Percentiles rank a stretch among this genome's conserved stretches.
Evolutionary conservation across 179 eudicot species (phyloP).

Genomic region (Beta macrorhiza): DNA sequence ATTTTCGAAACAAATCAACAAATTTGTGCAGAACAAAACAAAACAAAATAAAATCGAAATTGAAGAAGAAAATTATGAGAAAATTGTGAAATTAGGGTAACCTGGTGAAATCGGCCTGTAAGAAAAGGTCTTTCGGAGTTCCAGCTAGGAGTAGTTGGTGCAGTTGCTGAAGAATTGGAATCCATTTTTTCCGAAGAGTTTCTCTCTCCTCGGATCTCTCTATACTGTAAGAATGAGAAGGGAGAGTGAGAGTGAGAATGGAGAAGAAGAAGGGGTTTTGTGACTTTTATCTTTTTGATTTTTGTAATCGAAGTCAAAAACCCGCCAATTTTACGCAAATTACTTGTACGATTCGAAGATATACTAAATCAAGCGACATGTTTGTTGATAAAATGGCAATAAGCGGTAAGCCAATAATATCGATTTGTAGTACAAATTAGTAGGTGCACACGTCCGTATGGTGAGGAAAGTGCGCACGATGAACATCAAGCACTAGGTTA

Average conservation of each 20-base stretch:
- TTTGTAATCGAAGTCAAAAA: not conserved
- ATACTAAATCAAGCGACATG: no score
- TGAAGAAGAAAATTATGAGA: not conserved
- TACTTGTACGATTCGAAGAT: no score
- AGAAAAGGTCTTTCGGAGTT: slow-evolving; percentile 63
- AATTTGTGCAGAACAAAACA: no score
- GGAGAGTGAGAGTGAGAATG: not conserved
- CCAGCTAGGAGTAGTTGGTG: slow-evolving; percentile 56
- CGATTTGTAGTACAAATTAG: no score
- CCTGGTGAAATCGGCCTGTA: slow-evolving; percentile 69
- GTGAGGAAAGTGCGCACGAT: no score
- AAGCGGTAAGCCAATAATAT: no score
- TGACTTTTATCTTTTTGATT: not conserved
- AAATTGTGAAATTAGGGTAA: slow-evolving; percentile 4
- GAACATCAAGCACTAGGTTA: no score
- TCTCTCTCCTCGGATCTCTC: not conserved
- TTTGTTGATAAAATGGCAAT: no score
- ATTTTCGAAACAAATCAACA: not conserved
- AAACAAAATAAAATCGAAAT: not conserved
- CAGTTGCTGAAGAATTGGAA: slow-evolving; percentile 27
- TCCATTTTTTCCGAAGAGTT: slow-evolving; percentile 32
- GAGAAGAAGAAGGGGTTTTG: not conserved
- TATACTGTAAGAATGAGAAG: not conserved
- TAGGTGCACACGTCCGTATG: no score
- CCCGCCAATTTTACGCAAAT: slow-evolving; percentile 9